A percentile compares a stretch with the other conserved stretches of the same genome.
Conservation (phyloP, 768 basidiomycete genomes). For the Boletus tylopilopsis region DNA sequence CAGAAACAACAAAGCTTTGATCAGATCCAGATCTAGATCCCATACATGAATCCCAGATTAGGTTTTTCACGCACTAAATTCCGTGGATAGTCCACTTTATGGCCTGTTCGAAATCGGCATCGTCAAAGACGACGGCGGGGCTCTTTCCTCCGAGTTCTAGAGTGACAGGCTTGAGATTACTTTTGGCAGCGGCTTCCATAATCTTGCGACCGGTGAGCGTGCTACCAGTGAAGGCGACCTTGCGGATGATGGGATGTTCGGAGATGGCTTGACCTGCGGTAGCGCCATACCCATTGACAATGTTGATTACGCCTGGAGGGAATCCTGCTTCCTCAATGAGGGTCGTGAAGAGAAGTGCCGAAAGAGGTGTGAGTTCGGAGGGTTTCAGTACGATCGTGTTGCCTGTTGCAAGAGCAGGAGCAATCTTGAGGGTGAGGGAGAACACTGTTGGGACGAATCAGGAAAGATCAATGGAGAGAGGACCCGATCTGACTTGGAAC, state of each 20-base stretch:
- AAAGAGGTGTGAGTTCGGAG: constrained; percentile 8
- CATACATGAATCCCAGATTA: not conserved
- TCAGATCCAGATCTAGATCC: no score
- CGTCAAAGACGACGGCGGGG: constrained; percentile 9
- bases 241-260: constrained; percentile 4
- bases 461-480: not conserved
- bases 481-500: not conserved
- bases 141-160: constrained; percentile 13
- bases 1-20: not conserved
- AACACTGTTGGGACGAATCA: not conserved
- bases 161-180: constrained; percentile 10
- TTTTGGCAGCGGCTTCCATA: constrained; percentile 11
- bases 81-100: constrained; percentile 9
- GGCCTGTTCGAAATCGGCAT: constrained; percentile 12
- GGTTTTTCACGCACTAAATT: constrained; percentile 3
- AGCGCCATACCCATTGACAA: constrained; percentile 6
- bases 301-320: constrained; percentile 7
- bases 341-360: constrained; percentile 5
- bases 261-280: constrained; percentile 10
- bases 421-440: constrained; percentile 7
- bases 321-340: constrained; percentile 7
- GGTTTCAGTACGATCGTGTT: constrained; percentile 11
- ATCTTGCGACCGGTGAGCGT: constrained; percentile 12
- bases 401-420: constrained; percentile 9
- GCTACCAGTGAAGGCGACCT: constrained; percentile 10